Base-by-base conservation (phyloP, 1,139 yeast species). In the Eremothecium sinecaudum region DNA sequence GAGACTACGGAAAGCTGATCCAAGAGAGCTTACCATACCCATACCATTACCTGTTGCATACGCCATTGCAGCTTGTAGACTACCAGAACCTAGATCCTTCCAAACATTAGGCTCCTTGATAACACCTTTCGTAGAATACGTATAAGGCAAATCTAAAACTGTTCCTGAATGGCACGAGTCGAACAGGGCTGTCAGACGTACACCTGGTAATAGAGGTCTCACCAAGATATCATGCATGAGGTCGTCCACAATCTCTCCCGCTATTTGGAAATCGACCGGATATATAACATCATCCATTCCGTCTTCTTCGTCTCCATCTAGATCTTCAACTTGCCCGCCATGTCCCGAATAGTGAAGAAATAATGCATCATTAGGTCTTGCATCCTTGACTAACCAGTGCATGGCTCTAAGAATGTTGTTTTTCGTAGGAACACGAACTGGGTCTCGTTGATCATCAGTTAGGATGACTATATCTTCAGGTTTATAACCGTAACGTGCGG, bases 151-250 rank as follows among this genome's bases (percentile, higher is more conserved):
- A 58, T 87, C 97, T 51, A 87, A 62, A 1, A 77, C 93, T 3
- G 95, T 79, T 18, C 96, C 97, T 2, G 94, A 82, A 56, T 87
- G 97, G 56, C 97, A 87, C 14, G 93, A 79, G 61, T 87, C 97
- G 52, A 77, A 86, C 46, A 87, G 64, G 0, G 94, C 94, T 2
- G 96, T 87, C 44, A 87, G 67, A 44, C 93, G 70, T 38, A 86
- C 83, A 28, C 97, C 96, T 1, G 79, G 73, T 18, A 78, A 83
- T 45, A 87, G 67, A 0, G 84, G 74, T 42, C 66, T 68, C 17
- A 87, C 95, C 76, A 87, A 66, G 35, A 80, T 72, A 34, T 71
- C 82, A 56, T 87, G 95, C 72, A 87, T 72, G 22, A 73, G 71
- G 59, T 87, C 97, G 57, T 87, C 97, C 4, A 78, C 70, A 38